A percentile compares a stretch with the other conserved stretches of the same genome.
These are phyloP conservation scores for Malania oleifera DNA, from an alignment of 164 flowering plant genomes.

Conservation along the genomic window DNA sequence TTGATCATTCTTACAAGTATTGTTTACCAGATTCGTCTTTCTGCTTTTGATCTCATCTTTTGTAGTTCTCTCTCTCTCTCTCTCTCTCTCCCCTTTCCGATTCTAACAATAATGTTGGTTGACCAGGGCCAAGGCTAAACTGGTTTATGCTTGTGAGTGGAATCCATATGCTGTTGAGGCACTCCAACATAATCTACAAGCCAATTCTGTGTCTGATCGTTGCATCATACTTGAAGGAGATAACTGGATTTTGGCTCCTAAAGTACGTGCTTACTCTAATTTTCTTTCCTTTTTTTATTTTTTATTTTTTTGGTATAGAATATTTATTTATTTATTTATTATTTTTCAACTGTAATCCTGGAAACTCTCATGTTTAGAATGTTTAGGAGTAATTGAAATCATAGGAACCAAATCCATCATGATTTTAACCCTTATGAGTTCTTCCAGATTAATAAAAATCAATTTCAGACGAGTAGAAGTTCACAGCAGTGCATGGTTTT, in stretches of 20 bases:
- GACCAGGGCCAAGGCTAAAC: conserved; percentile 75
- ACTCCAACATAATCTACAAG: conserved; percentile 58
- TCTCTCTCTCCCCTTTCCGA: too few relatives aligned
- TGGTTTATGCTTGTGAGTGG: conserved; percentile 99
- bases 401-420: background rate
- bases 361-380: background rate
- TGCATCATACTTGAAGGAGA: conserved; percentile 92
- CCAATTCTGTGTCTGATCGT: conserved; percentile 66
- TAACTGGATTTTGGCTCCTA: conserved; percentile 70
- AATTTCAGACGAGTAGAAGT: too few relatives aligned
- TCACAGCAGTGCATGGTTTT: too few relatives aligned
- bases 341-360: background rate
- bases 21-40: background rate
- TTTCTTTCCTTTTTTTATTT: background rate
- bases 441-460: background rate
- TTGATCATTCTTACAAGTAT: background rate
- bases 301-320: too few relatives aligned
- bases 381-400: background rate
- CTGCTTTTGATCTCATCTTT: background rate
- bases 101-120: conserved; percentile 9
- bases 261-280: conserved; percentile 30
- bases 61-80: too few relatives aligned
- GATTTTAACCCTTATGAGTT: background rate
- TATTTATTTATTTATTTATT: background rate
- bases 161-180: conserved; percentile 89